Base-by-base conservation (phyloP, 176 grass and related monocot genomes). In the Aegilops speltoides region DNA sequence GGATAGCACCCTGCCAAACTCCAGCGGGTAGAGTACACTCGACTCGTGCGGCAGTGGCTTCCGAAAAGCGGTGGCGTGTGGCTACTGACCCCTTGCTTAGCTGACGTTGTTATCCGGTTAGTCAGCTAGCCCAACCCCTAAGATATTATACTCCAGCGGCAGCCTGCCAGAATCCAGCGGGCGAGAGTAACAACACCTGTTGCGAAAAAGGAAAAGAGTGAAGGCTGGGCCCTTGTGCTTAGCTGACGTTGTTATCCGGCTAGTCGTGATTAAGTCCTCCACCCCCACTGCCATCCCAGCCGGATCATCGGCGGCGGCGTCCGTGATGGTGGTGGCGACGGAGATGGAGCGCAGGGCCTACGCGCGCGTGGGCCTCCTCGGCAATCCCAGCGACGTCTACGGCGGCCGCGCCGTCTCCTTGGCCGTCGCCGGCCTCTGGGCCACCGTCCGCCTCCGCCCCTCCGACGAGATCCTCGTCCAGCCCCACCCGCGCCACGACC, bases 361-460 rank as follows among this genome's bases (percentile, higher is more conserved):
- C 59, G 93, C 96, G 12, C 84, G 93, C 1, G 86, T 94, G 20
- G 96, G 96, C 0, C 87, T 98, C 48, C 68, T 98, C 3, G 96
- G 96, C 20, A 98, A 98, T 81, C 93, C 96, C 13, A 95, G 96
- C 84, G 96, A 98, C 38, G 57, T 98, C 20, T 98, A 95, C 82
- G 87, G 75, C 24, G 96, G 96, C 8, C 75, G 81, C 19, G 70
- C 86, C 8, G 65, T 98, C 23, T 93, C 96, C 72, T 90, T 98
- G 43, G 78, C 91, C 63, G 73, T 98, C n/a, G 79, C 67, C 20
- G 87, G 95, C 52, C 92, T 95, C 88, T 95, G 73, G 68, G 93
- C 93, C 33, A 86, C 93, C 34, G 96, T 98, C 60, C 75, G 59
- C 29, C 88, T 98, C 11, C 73, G 79, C n/a, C 89, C 93, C 2